Base-by-base conservation (phyloP, 108 stramenopile species). In the Fragilariopsis cylindrus region DNA sequence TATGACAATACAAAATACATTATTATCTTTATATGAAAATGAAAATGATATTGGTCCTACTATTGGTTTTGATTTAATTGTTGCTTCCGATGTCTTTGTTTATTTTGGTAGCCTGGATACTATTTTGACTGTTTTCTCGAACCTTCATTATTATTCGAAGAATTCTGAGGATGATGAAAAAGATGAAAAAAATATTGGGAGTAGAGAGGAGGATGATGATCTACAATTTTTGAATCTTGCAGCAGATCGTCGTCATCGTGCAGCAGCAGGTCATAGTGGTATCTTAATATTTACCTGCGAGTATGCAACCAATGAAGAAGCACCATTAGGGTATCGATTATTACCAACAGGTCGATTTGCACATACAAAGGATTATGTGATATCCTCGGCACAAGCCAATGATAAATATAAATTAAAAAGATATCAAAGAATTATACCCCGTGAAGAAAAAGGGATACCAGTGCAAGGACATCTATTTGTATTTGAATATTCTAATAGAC, bases 81-180 rank as follows among this genome's bases (percentile, higher is more conserved):
- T 86, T 0, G 91, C 88, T 8, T 88, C 91, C 13, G 91, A 92
- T 77, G 91, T 92, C 8, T 72, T 92, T 2, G 87, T 88, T 5
- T 92, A 91, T 53, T 84, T 92, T 70, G 91, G 91, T 44, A 75
- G 77, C 41, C 41, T 92, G n/a, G 60, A 81, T 60, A 76, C 68
- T 18, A 39, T 92, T 39, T 48, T 90, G 16, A 42, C 12, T 4
- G 85, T 77, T 15, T 87, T 87, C 74, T 60, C 79, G 53, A 53
- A 77, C 50, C 75, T 86, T 13, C 78, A 79, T 30, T 30, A 12
- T 41, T 9, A 1, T 0, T 0, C 0, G 7, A 30, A 30, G 1
- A 30, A 30, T 30, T 30, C 30, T 0, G 0, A 0, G 19, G 19
- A 19, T 19, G 21, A 21, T 21, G 21, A 1, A 30, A 40, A 65